Base-by-base conservation (phyloP, 2,329 filamentous ascomycete species). In the Fusarium redolens region DNA sequence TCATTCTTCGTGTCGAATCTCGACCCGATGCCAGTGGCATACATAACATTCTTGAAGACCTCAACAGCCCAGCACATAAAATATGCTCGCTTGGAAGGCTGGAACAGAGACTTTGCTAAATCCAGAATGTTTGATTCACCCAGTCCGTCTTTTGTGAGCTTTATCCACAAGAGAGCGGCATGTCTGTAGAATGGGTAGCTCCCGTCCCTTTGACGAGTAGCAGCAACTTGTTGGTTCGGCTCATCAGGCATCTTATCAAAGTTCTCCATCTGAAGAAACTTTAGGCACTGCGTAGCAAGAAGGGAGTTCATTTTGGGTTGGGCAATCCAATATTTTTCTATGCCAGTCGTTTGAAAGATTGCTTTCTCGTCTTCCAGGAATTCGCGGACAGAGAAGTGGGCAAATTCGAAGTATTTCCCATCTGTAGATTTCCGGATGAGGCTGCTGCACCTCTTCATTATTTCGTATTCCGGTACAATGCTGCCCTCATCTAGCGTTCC, bases 311-410 rank as follows among this genome's bases (percentile, higher is more conserved):
- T 51, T 1, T 15, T 11, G 0, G 3, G 0, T 1, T 9, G 11
- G 0, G 58, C 11, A 4, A 71, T 13, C 22, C 18, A 13, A 25
- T 66, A 74, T 1, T 50, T 35, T 4, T 20, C 18, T 3, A 74
- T 20, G 0, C 28, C 50, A 1, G 22, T 7, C 1, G 17, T 17
- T 8, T 41, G 17, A 3, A 7, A 43, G 0, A 64, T 14, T 1
- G 31, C 56, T 1, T 7, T 20, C 41, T 54, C 7, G 17, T 61
- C 31, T 22, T 55, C 30, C 4, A 75, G 56, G 17, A 63, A 75
- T 5, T 75, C 73, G 12, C 50, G 44, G 5, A 75, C 72, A 2
- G 72, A 61, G 35, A 75, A 75, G 2, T 75, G 72, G 0, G 72
- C 70, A 40, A 67, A 65, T 7, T 73, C 73, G 8, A 75, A 55